Base-by-base conservation (phyloP, 2,329 filamentous ascomycete genomes). In the Stagonosporopsis tanaceti region DNA sequence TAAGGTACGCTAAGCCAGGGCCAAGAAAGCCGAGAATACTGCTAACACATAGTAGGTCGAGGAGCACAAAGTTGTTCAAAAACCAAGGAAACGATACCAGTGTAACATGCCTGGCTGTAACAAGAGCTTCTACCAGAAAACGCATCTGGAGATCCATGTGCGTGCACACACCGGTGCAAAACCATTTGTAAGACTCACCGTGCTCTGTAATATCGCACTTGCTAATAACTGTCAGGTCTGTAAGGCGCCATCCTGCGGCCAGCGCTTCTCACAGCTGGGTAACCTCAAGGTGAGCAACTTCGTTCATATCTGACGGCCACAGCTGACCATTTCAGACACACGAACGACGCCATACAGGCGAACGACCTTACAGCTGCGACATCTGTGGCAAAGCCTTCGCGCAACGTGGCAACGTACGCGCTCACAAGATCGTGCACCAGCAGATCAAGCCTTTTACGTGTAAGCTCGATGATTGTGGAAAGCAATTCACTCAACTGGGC, bases 71-170 rank as follows among this genome's bases (percentile, higher is more conserved):
- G 61, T 54, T 45, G 70, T 37, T 4, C 72, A 74, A 68, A 80
- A 74, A 71, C 75, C 78, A 56, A 82, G 84, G 68, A 95, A 88
- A 75, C 81, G 87, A 68, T 93, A 94, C 74, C 79, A 85, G 17
- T 99, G 95, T 77, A 84, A 83, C 20, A 83, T 92, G 37, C 84
- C 87, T 7, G 86, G 86, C 38, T 98, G 94, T 76, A 82, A 83
- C 66, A 96, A 95, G 80, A 87, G 85, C 60, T 98, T 97, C 76
- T 87, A 87, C 58, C 94, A 98, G 73, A 96, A 94, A 78, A 97
- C 93, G 1, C 94, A 98, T 68, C 84, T 97, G 11, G 90, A 95
- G 60, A 97, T 96, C 46, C 95, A 99, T 75, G 88, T 86, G 42
- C 85, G 93, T 63, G 89, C 90, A 4, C 95, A 99, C 76, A 97